Base-by-base conservation (phyloP, 2,329 filamentous ascomycete species). In the Penicillium sp. region DNA sequence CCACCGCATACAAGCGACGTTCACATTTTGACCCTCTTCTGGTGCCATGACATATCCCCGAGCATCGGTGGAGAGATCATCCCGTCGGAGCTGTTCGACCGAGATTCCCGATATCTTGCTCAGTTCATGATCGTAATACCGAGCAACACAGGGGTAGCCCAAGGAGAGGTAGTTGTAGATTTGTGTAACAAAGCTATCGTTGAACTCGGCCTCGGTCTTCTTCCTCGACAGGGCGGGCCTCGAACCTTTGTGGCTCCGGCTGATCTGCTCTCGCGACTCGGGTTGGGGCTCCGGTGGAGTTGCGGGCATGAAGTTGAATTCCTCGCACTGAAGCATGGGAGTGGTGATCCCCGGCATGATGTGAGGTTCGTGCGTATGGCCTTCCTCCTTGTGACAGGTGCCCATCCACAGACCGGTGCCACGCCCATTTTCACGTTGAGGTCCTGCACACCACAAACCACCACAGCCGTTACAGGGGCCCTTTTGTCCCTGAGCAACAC, bases 91-190 rank as follows among this genome's bases (percentile, higher is more conserved):
- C 46, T 90, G 85, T 3, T 77, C 73, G 6, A 91, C 64, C 1
- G 80, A 65, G 5, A 95, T 82, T 8, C 79, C 76, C 29, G 84
- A 86, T 48, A 96, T 94, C 64, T 86, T 88, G 57, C 84, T 82
- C 18, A 97, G 76, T 72, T 97, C 91, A 9, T 84, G 79, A 63
- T 97, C 91, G 62, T 88, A 97, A 34, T 81, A 79, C 24, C 85
- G 82, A 9, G 90, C 91, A 61, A 90, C 82, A 32, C 88, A 84
- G 3, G 91, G 90, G 66, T 96, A 96, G 4, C 91, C 91, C 4
- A 97, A 78, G 0, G 89, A 95, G 12, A 97, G 77, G 68, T 97
- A 97, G 68, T 97, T 96, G 77, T 94, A 97, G 6, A 97, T 90
- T 68, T 97, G 91, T 0, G 90, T 95, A 47, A 96, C 82, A 65